Percentiles rank a stretch among this genome's conserved stretches.
Evolutionary conservation across 2,329 filamentous ascomycete genomes (phyloP).

Genomic region (Phoma sp.): DNA sequence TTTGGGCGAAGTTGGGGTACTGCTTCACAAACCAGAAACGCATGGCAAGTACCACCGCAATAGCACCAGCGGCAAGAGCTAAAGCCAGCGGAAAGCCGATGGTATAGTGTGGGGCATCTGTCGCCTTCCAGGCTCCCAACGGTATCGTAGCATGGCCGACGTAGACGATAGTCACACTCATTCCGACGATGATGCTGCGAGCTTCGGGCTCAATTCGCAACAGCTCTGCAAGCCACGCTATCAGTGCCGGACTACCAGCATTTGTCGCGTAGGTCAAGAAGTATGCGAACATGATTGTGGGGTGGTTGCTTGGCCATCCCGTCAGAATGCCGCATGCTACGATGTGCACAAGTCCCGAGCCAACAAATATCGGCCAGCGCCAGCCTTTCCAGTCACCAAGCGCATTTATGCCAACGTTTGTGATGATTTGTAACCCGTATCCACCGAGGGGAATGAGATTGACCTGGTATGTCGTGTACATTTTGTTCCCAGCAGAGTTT

Average conservation of each 20-base stretch:
- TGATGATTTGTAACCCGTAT: constrained; percentile 15
- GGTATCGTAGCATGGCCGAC: constrained; percentile 20
- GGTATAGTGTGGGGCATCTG: constrained; percentile 6
- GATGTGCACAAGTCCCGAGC: constrained; percentile 7
- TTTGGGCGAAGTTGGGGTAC: not conserved
- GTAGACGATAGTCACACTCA: constrained; percentile 12
- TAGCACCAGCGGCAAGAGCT: constrained; percentile 1
- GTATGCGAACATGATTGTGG: constrained; percentile 17
- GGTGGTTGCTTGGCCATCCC: constrained; percentile 10
- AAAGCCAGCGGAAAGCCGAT: constrained; percentile 11
- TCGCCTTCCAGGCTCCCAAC: constrained; percentile 12
- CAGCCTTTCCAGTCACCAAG: constrained; percentile 18
- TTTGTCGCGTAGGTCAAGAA: constrained; percentile 19
- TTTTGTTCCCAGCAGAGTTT: constrained; percentile 4
- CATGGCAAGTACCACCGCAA: constrained; percentile 4
- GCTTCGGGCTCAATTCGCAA: constrained; percentile 19
- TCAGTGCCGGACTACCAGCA: constrained; percentile 11
- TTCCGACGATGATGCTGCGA: constrained; percentile 15
- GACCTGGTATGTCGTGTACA: constrained; percentile 19
- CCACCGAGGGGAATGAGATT: constrained; percentile 22
- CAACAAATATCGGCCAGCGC: constrained; percentile 19
- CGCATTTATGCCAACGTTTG: constrained; percentile 15
- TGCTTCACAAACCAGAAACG: constrained; percentile 11
- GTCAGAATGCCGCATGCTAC: constrained; percentile 10
- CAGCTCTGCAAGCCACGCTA: constrained; percentile 19